phyloP scores from a whole-genome alignment of 306 rosid species.

The Glycyrrhiza uralensis region DNA sequence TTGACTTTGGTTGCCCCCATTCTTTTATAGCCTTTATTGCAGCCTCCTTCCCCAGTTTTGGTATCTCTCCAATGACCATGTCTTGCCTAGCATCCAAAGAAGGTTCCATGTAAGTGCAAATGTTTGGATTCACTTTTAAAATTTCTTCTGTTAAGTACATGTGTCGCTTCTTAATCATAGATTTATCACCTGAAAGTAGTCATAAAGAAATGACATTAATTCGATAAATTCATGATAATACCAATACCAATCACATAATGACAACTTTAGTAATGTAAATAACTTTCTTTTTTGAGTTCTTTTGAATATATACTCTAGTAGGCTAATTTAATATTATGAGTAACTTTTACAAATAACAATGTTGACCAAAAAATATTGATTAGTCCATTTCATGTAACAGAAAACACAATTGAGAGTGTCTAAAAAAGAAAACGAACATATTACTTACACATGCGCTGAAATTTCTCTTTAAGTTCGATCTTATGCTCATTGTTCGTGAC shows the following conservation, averaged over 20 bases:
- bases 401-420: background rate
- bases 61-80: constrained; percentile 68
- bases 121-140: constrained; percentile 23
- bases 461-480: constrained; percentile 24
- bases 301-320: too few species aligned
- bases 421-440: background rate
- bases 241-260: background rate
- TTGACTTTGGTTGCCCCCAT: constrained; percentile 59
- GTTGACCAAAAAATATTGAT: too few species aligned
- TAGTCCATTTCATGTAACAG: background rate
- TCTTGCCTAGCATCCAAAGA: constrained; percentile 74
- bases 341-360: too few species aligned
- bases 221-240: too few species aligned
- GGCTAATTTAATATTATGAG: background rate
- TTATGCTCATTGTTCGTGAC: constrained; percentile 23
- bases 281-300: background rate
- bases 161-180: constrained; percentile 33
- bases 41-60: constrained; percentile 69
- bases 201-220: background rate
- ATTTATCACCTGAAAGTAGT: constrained; percentile 40
- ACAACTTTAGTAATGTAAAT: background rate
- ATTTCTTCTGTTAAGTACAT: constrained; percentile 23
- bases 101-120: constrained; percentile 65
- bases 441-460: constrained; percentile 33
- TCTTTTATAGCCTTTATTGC: constrained; percentile 52